Percentiles rank a stretch among this genome's conserved stretches.
Conservation (phyloP, 2,329 filamentous ascomycete genomes). For the Rutstroemia sydowiana region DNA sequence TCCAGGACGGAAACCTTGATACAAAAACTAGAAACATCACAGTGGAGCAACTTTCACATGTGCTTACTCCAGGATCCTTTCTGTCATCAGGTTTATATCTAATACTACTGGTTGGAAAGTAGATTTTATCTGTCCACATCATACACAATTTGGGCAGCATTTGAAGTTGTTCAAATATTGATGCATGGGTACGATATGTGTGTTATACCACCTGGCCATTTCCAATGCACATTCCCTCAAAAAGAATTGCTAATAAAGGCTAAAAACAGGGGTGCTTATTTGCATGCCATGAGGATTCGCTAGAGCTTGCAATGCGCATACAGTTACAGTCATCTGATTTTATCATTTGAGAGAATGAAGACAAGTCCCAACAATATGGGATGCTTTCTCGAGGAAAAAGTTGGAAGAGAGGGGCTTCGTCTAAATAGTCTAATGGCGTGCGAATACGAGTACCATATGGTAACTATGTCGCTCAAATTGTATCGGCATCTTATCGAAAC, state of each 20-base stretch:
- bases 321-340: constrained; percentile 9
- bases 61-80: no score
- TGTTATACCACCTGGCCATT: no score
- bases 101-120: no score
- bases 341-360: constrained; percentile 4
- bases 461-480: not conserved
- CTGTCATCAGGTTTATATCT: no score
- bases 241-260: not conserved
- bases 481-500: not conserved
- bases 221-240: constrained; percentile 1
- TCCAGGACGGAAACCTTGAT: no score
- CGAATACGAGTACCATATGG: no score
- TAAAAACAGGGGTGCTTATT: not conserved
- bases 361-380: not conserved
- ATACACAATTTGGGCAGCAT: no score
- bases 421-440: not conserved
- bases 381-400: not conserved
- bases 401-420: constrained; percentile 5
- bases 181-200: no score
- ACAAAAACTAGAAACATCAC: not conserved
- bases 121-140: no score
- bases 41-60: not conserved
- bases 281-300: not conserved
- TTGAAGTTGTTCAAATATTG: no score
- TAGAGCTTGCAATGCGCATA: constrained; percentile 11